These are phyloP conservation scores for Russula sp. DNA, from an alignment of 768 basidiomycete genomes.

Conservation along the genomic window DNA sequence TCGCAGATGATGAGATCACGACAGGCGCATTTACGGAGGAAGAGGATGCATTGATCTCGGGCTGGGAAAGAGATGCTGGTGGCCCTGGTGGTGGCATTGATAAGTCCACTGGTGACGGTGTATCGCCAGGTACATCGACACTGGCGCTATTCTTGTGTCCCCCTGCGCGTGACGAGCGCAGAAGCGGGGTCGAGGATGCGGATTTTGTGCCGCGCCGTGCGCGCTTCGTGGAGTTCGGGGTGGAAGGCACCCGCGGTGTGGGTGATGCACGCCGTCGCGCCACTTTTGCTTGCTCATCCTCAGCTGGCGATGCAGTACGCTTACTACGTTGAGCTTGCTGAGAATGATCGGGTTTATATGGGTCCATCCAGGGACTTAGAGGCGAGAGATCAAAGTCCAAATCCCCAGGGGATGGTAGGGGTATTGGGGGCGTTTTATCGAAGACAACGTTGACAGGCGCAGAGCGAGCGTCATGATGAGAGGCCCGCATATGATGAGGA, in stretches of 20 bases:
- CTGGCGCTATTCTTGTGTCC: constrained; percentile 43
- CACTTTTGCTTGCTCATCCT: constrained; percentile 24
- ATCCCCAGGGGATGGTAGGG: constrained; percentile 48
- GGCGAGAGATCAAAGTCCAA: constrained; percentile 75
- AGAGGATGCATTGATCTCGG: constrained; percentile 18
- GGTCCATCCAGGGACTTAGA: constrained; percentile 75
- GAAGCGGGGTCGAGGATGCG: constrained; percentile 29
- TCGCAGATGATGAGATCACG: constrained; percentile 8
- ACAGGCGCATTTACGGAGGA: constrained; percentile 11
- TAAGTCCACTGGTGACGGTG: constrained; percentile 85
- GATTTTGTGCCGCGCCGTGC: constrained; percentile 26
- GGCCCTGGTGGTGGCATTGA: constrained; percentile 85
- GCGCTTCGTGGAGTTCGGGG: constrained; percentile 20
- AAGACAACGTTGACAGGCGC: constrained; percentile 78
- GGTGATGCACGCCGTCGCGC: constrained; percentile 28
- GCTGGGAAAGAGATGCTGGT: constrained; percentile 34
- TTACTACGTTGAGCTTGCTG: constrained; percentile 22
- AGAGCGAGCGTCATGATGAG: constrained; percentile 42
- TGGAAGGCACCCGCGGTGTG: constrained; percentile 13
- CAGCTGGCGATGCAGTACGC: constrained; percentile 27
- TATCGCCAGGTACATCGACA: constrained; percentile 43
- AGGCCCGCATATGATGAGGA: constrained; percentile 33
- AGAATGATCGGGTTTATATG: constrained; percentile 45
- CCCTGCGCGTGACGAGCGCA: constrained; percentile 41
- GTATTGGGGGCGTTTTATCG: constrained; percentile 41